Evolutionary conservation across 1,284 basidiomycete species (phyloP), one percentile per base, ranked within the genome.

Genomic region (Mycena citricolor): DNA sequence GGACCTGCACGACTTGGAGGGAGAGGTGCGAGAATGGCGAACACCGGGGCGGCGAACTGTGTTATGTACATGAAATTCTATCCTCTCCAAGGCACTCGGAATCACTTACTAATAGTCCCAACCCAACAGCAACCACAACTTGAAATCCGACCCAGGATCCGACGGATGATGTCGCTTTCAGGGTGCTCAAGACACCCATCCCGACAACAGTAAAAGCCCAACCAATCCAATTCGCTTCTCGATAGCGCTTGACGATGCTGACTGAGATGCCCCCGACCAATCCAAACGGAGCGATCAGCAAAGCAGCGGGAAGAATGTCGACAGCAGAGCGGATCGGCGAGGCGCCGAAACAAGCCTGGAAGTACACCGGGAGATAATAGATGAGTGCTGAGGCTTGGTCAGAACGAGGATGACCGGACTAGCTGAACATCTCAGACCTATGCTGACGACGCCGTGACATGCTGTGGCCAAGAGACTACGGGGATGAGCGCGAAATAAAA

Each of bases 281-380:
- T 5, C 57, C 54, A 8, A 51, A 43, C 0, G 61, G 59, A 3
- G 59, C 57, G 21, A 68, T 56, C 1, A 58, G 55, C 38, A 61
- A 55, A 1, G 63, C 58, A 10, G 67, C 49, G 0, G 64, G 60
- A 38, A 76, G 63, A 2, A 63, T 44, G 17, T 67, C 59, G n/a
- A 76, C 54, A 5, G 71, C 73, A 7, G 70, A 67, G 1, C 54
- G 37, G 25, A 70, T 60, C 1, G 74, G 69, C 11, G 57, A 60
- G 13, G 66, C 64, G 8, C 53, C 60, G 23, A 64, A 63, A 42
- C 68, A 64, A 6, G 66, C 63, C 53, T 76, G 73, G 50, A 72
- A 74, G 54, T 67, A 74, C 4, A 61, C 59, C 2, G 66, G 66
- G 5, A 40, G 10, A 16, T 36, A 36, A 31, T 36, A 8, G 23